Percentiles rank a stretch among this genome's conserved stretches.
These are phyloP conservation scores for Dactylellina drechsleri DNA, from an alignment of 2,329 filamentous ascomycete genomes.

Conservation along the genomic window DNA sequence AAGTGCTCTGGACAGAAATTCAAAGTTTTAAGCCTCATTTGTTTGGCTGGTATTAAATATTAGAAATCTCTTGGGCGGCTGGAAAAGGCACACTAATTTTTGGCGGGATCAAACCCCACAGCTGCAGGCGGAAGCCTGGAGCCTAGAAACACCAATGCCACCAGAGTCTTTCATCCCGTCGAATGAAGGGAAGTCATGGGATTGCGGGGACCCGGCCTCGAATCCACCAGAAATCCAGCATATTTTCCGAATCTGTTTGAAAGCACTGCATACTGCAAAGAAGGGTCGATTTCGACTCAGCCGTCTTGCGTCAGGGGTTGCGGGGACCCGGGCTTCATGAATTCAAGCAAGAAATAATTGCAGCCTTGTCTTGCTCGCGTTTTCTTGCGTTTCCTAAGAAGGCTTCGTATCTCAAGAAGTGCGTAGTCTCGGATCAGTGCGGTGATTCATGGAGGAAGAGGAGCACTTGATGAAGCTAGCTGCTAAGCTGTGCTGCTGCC, in stretches of 20 bases:
- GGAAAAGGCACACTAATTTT: conserved; percentile 24
- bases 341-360: conserved; percentile 16
- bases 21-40: conserved; percentile 33
- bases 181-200: conserved; percentile 12
- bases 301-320: not conserved
- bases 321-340: too few relatives aligned
- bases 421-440: not conserved
- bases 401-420: too few relatives aligned
- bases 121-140: conserved; percentile 12
- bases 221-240: not conserved
- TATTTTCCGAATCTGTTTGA: too few relatives aligned
- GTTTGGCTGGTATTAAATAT: conserved; percentile 16
- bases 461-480: too few relatives aligned
- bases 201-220: not conserved
- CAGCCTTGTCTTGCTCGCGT: conserved; percentile 23
- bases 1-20: not conserved
- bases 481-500: too few relatives aligned
- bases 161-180: not conserved
- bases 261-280: not conserved
- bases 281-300: not conserved
- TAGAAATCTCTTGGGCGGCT: conserved; percentile 2
- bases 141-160: conserved; percentile 45
- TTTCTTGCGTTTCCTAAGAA: conserved; percentile 25
- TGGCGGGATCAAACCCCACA: conserved; percentile 36
- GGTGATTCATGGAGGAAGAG: not conserved